Evolutionary conservation across 805 yeast species (phyloP), one percentile per base, ranked within the genome.

Genomic region (Lipomyces starkeyi): DNA sequence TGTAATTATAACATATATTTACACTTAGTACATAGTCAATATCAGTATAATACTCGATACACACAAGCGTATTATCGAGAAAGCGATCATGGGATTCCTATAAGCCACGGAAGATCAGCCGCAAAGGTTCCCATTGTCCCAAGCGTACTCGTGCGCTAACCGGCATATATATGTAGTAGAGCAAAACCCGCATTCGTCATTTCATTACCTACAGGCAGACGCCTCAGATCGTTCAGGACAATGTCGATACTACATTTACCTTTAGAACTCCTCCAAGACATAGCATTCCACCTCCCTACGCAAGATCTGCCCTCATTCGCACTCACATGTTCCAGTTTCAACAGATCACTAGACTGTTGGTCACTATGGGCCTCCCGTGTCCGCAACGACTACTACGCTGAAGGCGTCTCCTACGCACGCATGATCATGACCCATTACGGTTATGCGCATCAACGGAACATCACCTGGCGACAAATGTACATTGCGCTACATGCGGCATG

Each of bases 261-360:
- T 9, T 8, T n/a, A 9, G 59, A 57, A 14, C 34, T 57, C 20
- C 27, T 37, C 47, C 49, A 57, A 27, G 27, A 1, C 32, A 57
- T 57, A 37, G 59, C 59, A 35, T 9, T 1, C 27, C 20, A 57
- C n/a, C 6, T 57, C 25, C 32, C 27, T 8, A 14, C 37, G 9
- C 29, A n/a, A 11, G 59, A 57, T 43, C 13, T 57, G 14, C 59
- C 25, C 27, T 32, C 59, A 37, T 57, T 57, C 47, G 59, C 47
- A 9, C 47, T 20, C n/a, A 22, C 59, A 35, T 57, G 59, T 27
- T 17, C 25, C 4, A 25, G 3, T n/a, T 29, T 35, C 29, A 34
- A 57, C 47, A 25, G 17, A 35, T 34, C 59, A n/a, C 25, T 57
- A 8, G 25, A 34, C 35, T 34, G 40, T 17, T 11, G 9, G 27